Conservation (phyloP, 495 filamentous ascomycete species). For the Penicillium lividum region DNA sequence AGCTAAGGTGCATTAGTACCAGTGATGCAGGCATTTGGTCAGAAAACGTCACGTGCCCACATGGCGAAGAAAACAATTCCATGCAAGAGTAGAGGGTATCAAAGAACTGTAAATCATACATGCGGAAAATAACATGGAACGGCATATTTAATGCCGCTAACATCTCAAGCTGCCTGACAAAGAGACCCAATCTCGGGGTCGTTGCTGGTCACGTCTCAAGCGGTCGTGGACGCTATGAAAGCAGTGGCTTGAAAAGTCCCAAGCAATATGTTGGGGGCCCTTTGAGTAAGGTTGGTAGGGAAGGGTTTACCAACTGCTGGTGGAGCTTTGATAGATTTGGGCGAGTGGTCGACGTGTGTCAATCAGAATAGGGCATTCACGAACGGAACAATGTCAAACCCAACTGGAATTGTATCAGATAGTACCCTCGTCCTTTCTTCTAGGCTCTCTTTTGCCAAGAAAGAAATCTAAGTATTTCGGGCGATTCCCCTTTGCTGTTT, state of each 20-base stretch:
- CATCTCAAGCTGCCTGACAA: background rate
- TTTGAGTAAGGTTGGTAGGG: background rate
- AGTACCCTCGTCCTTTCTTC: constrained; percentile 12
- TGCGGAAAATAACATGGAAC: background rate
- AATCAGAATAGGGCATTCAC: background rate
- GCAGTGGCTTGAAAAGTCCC: background rate
- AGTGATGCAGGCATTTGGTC: constrained; percentile 4
- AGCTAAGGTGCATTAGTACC: background rate
- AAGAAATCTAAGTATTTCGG: constrained; percentile 73
- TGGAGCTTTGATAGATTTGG: background rate
- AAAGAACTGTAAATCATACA: constrained; percentile 15
- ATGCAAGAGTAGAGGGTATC: constrained; percentile 22
- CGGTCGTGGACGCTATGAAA: background rate
- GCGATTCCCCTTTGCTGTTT: constrained; percentile 62
- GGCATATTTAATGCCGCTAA: background rate
- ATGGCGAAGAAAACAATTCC: background rate
- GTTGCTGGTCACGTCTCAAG: background rate
- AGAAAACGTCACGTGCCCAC: constrained; percentile 3
- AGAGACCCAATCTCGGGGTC: background rate
- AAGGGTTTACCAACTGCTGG: background rate
- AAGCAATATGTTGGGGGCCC: background rate
- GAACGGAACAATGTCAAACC: background rate
- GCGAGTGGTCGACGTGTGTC: background rate
- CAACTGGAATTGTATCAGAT: constrained; percentile 16
- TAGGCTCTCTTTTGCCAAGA: constrained; percentile 40